Conservation (phyloP, 768 basidiomycete species). For the Naganishia onofrii region DNA sequence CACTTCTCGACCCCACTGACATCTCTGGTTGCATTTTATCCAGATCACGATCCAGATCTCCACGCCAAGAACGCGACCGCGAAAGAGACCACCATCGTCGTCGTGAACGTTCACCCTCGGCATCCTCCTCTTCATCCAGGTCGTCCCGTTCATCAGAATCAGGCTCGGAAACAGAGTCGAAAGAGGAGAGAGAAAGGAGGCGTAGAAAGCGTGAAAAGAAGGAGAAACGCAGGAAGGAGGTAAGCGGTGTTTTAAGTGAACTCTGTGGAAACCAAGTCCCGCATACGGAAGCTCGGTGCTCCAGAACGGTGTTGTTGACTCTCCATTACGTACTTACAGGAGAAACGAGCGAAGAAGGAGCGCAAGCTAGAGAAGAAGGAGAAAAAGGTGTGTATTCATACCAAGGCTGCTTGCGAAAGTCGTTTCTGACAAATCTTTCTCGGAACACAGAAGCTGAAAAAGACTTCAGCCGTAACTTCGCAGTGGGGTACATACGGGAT, state of each 20-base stretch:
- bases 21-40: background rate
- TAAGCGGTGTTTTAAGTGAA: constrained; percentile 24
- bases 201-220: constrained; percentile 53
- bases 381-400: constrained; percentile 59
- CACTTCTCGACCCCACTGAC: background rate
- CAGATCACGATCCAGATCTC: constrained; percentile 28
- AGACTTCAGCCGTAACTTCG: constrained; percentile 59
- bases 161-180: constrained; percentile 1
- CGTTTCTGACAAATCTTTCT: constrained; percentile 18
- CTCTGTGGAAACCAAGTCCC: background rate
- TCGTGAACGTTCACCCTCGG: constrained; percentile 33
- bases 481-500: constrained; percentile 91
- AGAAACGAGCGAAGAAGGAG: constrained; percentile 35
- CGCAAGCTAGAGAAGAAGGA: constrained; percentile 53
- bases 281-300: background rate
- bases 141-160: constrained; percentile 2
- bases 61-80: constrained; percentile 21
- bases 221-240: constrained; percentile 51
- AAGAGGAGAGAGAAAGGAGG: constrained; percentile 35
- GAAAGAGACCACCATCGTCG: constrained; percentile 28
- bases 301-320: background rate
- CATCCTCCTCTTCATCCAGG: constrained; percentile 18
- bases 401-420: background rate
- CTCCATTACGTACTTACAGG: constrained; percentile 9
- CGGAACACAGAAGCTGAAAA: constrained; percentile 57